phyloP scores from a whole-genome alignment of 352 stramenopile species.

The Pythium aristosporum region DNA sequence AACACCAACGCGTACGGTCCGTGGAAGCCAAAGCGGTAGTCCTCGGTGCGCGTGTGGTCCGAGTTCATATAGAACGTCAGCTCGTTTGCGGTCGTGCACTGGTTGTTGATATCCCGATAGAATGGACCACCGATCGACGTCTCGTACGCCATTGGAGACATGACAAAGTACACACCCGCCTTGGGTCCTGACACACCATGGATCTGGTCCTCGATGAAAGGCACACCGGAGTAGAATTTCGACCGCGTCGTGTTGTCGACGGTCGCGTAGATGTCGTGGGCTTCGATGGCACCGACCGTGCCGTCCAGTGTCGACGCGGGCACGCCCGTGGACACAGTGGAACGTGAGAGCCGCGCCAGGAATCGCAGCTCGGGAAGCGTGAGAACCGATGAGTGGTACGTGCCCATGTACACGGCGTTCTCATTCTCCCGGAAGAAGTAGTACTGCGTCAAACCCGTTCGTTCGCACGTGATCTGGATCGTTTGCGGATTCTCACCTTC shows the following conservation, averaged over 20 bases:
- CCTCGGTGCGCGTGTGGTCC: conserved; percentile 53
- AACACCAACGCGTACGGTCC: conserved; percentile 47
- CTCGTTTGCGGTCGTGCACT: conserved; percentile 46
- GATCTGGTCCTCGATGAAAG: conserved; percentile 37
- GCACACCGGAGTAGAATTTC: conserved; percentile 44
- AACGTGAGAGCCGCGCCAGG: conserved; percentile 37
- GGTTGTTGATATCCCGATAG: conserved; percentile 63
- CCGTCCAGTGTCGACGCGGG: conserved; percentile 35
- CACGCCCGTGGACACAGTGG: conserved; percentile 39
- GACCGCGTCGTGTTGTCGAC: conserved; percentile 36
- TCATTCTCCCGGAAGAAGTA: conserved; percentile 54
- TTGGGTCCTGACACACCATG: conserved; percentile 39
- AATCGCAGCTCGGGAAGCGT: conserved; percentile 46
- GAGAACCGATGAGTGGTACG: conserved; percentile 37
- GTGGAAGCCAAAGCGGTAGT: conserved; percentile 57
- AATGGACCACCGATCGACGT: conserved; percentile 44
- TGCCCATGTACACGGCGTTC: conserved; percentile 58
- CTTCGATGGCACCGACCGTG: conserved; percentile 37
- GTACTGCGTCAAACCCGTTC: conserved; percentile 42
- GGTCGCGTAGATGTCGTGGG: conserved; percentile 37
- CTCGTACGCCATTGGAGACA: conserved; percentile 47
- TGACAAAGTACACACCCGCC: conserved; percentile 50
- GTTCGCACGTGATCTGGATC: conserved; percentile 42
- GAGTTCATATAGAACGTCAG: conserved; percentile 65
- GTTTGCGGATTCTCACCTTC: conserved; percentile 27